These are phyloP conservation scores for Amanita thiersii DNA, from an alignment of 768 basidiomycete genomes.

Conservation along the genomic window DNA sequence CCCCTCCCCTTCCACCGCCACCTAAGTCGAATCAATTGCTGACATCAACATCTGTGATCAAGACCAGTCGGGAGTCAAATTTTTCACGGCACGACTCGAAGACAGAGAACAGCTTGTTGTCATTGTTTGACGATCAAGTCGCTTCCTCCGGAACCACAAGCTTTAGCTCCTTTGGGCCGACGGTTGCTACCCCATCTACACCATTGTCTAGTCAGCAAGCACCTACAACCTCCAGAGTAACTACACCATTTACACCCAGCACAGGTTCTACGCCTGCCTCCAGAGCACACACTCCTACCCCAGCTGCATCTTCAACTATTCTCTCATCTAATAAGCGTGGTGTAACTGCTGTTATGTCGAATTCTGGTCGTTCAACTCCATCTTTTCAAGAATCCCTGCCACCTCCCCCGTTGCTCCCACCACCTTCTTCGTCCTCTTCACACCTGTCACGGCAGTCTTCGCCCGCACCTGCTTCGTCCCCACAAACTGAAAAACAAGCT, in stretches of 20 bases:
- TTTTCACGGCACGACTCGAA: neutral
- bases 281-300: constrained; percentile 10
- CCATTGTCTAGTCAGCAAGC: constrained; percentile 9
- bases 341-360: constrained; percentile 24
- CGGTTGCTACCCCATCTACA: neutral
- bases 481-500: constrained; percentile 9
- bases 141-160: no score
- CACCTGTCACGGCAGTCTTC: constrained; percentile 12
- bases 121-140: constrained; percentile 21
- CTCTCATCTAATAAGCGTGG: constrained; percentile 12
- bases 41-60: constrained; percentile 10
- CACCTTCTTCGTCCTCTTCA: neutral
- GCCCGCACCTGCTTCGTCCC: constrained; percentile 11
- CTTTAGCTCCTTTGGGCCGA: constrained; percentile 12
- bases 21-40: constrained; percentile 33
- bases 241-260: constrained; percentile 1
- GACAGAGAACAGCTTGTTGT: constrained; percentile 19
- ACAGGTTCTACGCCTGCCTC: neutral
- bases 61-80: neutral
- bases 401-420: neutral
- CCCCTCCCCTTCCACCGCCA: constrained; percentile 37
- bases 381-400: constrained; percentile 6
- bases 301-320: neutral
- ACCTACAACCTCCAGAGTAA: constrained; percentile 1
- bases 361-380: neutral